These are phyloP conservation scores for Aquilaria sinensis DNA, from an alignment of 345 rosid species.

Conservation along the genomic window DNA sequence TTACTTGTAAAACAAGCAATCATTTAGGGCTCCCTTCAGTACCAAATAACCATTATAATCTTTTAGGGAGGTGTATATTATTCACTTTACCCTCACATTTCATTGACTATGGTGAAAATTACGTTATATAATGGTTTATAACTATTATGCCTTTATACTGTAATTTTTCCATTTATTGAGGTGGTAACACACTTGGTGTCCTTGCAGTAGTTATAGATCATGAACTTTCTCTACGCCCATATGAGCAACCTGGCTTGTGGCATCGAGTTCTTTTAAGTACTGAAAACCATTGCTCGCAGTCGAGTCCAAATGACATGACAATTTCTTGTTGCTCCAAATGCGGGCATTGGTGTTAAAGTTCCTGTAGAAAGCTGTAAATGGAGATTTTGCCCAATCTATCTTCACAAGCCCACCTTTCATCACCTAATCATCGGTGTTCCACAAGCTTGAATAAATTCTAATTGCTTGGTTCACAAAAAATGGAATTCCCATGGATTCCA, in stretches of 20 bases:
- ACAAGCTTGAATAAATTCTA: slow-evolving; percentile 33
- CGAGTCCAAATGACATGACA: slow-evolving; percentile 18
- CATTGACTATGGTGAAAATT: too few species aligned
- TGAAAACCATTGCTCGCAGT: slow-evolving; percentile 6
- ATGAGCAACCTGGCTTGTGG: too few species aligned
- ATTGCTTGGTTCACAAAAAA: slow-evolving; percentile 29
- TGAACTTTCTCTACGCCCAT: slow-evolving; percentile 5
- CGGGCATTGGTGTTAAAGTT: slow-evolving; percentile 33
- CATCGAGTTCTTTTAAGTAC: too few species aligned
- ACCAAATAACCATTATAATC: too few species aligned
- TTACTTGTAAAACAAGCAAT: too few species aligned
- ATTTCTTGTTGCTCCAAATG: slow-evolving; percentile 15
- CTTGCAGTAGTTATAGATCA: slow-evolving; percentile 29
- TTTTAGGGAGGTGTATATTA: too few species aligned
- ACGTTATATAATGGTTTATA: too few species aligned
- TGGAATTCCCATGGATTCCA: slow-evolving; percentile 22
- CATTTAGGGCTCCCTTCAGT: too few species aligned
- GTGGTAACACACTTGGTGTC: slow-evolving; percentile 5
- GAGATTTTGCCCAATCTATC: slow-evolving; percentile 35
- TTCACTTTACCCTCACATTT: too few species aligned
- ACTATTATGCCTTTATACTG: too few species aligned
- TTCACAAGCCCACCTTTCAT: slow-evolving; percentile 31
- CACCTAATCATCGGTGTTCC: slow-evolving; percentile 36
- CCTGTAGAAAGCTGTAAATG: slow-evolving; percentile 33
- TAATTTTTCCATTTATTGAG: too few species aligned